Percentiles rank a stretch among this genome's conserved stretches.
phyloP scores from a whole-genome alignment of 306 rosid species.

The Fragaria iinumae region DNA sequence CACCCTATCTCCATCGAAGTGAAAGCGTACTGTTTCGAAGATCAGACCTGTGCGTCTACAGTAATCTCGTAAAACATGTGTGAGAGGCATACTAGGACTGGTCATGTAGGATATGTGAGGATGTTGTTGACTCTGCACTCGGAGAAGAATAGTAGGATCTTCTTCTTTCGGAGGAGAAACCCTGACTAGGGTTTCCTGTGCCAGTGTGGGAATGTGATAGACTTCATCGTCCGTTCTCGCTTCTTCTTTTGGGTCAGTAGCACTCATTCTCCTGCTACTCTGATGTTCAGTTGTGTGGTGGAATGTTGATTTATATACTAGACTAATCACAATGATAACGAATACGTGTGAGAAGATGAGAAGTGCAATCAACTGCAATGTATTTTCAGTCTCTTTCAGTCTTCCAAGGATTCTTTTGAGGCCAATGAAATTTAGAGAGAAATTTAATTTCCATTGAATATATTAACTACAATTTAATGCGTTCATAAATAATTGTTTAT shows the following conservation, averaged over 20 bases:
- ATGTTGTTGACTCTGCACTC: not conserved
- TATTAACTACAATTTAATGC: not conserved
- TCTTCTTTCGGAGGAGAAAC: not conserved
- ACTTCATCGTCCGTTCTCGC: not conserved
- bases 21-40: not conserved
- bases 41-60: not conserved
- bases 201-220: not conserved
- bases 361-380: not conserved
- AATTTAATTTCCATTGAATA: not conserved
- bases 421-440: not conserved
- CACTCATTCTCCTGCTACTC: not conserved
- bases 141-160: not conserved
- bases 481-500: not conserved
- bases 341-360: too few species aligned
- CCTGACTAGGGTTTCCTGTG: constrained; percentile 1
- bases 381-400: not conserved
- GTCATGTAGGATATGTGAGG: not conserved
- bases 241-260: not conserved
- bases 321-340: not conserved
- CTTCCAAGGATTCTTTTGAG: not conserved
- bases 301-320: not conserved
- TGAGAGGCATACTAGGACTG: not conserved
- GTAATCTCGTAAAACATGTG: constrained; percentile 4
- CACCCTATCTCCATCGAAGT: not conserved
- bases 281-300: not conserved